Evolutionary conservation across 139 green algal genomes (phyloP).

Genomic region (Tetradesmus lagerheimii): DNA sequence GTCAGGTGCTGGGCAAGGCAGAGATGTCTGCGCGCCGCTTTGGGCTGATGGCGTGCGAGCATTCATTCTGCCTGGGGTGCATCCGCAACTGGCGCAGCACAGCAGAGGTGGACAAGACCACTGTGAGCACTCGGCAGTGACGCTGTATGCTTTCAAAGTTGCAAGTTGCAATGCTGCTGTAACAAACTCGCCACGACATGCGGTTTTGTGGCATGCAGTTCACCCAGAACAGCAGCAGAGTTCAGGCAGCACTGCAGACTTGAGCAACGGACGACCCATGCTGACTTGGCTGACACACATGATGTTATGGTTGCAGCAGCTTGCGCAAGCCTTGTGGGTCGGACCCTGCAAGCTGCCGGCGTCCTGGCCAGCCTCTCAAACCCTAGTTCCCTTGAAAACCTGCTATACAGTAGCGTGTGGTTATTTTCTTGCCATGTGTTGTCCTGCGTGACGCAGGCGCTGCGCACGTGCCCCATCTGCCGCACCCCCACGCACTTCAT

Average conservation of each 20-base stretch:
- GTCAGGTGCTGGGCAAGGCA: conserved; percentile 65
- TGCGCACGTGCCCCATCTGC: conserved; percentile 83
- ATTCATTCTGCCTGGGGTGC: conserved; percentile 90
- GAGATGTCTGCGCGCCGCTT: conserved; percentile 69
- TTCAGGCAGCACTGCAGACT: no score
- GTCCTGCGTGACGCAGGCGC: conserved; percentile 41
- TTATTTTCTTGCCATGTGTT: background rate
- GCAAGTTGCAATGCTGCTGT: no score
- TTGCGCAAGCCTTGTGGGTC: no score
- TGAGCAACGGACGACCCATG: no score
- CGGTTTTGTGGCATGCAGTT: no score
- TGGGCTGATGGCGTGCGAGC: conserved; percentile 86
- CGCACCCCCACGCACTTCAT: conserved; percentile 76
- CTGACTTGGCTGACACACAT: no score
- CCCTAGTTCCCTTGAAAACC: no score
- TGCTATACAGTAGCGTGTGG: no score
- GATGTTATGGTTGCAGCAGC: no score
- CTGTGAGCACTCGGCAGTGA: conserved; percentile 48
- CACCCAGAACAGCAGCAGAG: no score
- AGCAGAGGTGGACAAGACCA: conserved; percentile 63
- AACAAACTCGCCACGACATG: background rate
- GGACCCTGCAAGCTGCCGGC: no score
- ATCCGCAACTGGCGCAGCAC: conserved; percentile 85
- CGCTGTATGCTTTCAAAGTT: background rate
- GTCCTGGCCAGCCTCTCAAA: no score